Percentiles rank a stretch among this genome's conserved stretches.
Evolutionary conservation across 768 basidiomycete species (phyloP).

Genomic region (Boletus fagicola): DNA sequence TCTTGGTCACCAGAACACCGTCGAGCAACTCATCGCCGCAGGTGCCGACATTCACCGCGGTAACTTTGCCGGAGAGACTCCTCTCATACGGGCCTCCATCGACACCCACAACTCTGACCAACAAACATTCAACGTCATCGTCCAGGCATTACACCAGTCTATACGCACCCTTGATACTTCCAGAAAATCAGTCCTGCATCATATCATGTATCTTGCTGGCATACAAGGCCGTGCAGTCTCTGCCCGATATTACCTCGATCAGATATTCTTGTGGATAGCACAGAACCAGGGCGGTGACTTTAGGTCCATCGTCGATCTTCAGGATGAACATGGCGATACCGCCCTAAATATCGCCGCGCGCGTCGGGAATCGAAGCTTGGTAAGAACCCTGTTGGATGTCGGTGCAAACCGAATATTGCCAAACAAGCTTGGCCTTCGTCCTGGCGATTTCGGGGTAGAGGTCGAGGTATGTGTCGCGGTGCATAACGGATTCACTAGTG

Average conservation of each 20-base stretch:
- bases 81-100: conserved; percentile 88
- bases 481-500: not conserved
- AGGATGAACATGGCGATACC: conserved; percentile 95
- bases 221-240: conserved; percentile 82
- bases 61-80: conserved; percentile 92
- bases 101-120: conserved; percentile 83
- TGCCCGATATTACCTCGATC: conserved; percentile 90
- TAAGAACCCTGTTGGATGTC: conserved; percentile 83
- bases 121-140: conserved; percentile 68
- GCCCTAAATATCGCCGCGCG: conserved; percentile 93
- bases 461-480: conserved; percentile 60
- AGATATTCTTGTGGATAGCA: conserved; percentile 83
- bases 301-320: conserved; percentile 78
- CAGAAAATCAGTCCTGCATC: conserved; percentile 85
- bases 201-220: conserved; percentile 86
- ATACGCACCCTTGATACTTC: conserved; percentile 88
- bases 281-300: conserved; percentile 75
- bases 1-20: conserved; percentile 65
- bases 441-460: conserved; percentile 94
- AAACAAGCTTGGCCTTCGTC: conserved; percentile 91
- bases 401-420: conserved; percentile 86
- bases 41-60: conserved; percentile 91
- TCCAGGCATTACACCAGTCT: conserved; percentile 63
- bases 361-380: conserved; percentile 86
- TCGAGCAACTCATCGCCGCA: conserved; percentile 65